These are phyloP conservation scores for Naganishia cerealis DNA, from an alignment of 1,284 basidiomycete genomes.

Conservation along the genomic window DNA sequence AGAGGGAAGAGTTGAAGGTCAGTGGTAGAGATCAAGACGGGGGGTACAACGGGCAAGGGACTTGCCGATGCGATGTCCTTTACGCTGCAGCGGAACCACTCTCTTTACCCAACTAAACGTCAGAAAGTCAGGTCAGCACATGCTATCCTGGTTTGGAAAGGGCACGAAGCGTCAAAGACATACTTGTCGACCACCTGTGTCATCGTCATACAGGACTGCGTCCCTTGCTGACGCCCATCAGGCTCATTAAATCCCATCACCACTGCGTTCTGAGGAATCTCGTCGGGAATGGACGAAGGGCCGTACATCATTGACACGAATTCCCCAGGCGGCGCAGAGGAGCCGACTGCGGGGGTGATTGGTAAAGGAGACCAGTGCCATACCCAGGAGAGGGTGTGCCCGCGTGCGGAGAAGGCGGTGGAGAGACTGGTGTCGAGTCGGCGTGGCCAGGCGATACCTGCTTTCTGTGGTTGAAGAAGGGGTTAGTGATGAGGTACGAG, in stretches of 20 bases:
- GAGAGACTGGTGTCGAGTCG: not conserved
- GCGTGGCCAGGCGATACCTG: slow-evolving; percentile 8
- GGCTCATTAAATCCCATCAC: slow-evolving; percentile 34
- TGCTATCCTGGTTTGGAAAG: not conserved
- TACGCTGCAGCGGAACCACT: slow-evolving; percentile 7
- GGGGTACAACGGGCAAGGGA: not conserved
- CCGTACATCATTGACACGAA: slow-evolving; percentile 2
- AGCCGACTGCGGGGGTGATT: not conserved
- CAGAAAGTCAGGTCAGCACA: not conserved
- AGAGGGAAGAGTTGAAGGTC: too few relatives aligned
- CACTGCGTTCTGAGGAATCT: not conserved
- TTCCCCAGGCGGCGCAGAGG: not conserved
- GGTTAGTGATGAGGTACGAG: not conserved
- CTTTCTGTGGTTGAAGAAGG: not conserved
- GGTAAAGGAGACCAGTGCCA: slow-evolving; percentile 4
- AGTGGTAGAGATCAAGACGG: not conserved
- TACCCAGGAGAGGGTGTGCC: slow-evolving; percentile 1
- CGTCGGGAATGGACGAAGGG: not conserved
- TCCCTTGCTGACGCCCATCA: slow-evolving; percentile 19
- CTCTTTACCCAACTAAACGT: slow-evolving; percentile 20
- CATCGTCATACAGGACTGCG: slow-evolving; percentile 18
- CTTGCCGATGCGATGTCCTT: slow-evolving; percentile 16
- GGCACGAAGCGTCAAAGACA: not conserved
- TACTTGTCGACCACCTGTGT: slow-evolving; percentile 7
- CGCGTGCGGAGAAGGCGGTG: not conserved